phyloP scores from a whole-genome alignment of 805 yeast genomes.

The Cyberlindnera subsufficiens region DNA sequence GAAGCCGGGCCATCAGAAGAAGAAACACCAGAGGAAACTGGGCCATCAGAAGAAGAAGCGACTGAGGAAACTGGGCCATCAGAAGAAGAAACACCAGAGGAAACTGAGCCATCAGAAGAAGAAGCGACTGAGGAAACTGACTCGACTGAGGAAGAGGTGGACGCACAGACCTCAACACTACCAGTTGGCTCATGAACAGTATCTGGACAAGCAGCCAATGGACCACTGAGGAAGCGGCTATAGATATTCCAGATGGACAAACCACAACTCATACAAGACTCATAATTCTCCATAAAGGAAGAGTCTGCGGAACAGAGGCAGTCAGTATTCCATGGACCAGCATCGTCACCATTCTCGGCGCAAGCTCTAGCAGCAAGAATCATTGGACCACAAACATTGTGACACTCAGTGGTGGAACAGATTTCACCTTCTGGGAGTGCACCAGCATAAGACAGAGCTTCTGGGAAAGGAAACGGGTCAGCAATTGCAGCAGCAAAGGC shows the following conservation, averaged over 20 bases:
- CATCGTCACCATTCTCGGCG: constrained; percentile 1
- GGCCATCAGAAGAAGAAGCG: constrained; percentile 17
- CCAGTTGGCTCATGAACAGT: constrained; percentile 7
- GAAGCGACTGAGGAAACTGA: no score
- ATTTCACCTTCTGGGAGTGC: not conserved
- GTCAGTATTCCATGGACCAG: constrained; percentile 2
- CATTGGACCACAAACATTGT: constrained; percentile 7
- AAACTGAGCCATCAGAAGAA: not conserved
- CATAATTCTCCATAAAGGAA: constrained; percentile 1
- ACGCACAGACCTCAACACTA: not conserved
- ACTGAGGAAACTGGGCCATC: constrained; percentile 19
- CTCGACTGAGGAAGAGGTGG: not conserved
- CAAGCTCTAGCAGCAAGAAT: constrained; percentile 5
- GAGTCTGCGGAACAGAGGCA: constrained; percentile 2
- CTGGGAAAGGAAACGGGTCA: constrained; percentile 1
- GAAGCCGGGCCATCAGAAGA: not conserved
- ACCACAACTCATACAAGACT: constrained; percentile 9
- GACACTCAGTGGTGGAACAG: constrained; percentile 6
- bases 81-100: constrained; percentile 8
- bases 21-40: constrained; percentile 1
- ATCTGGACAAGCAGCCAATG: constrained; percentile 5
- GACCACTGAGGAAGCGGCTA: constrained; percentile 3
- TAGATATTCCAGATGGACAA: constrained; percentile 8
- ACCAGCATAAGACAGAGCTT: constrained; percentile 1
- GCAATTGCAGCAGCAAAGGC: constrained; percentile 2